A percentile compares a stretch with the other conserved stretches of the same genome.
phyloP scores from a whole-genome alignment of 1,284 basidiomycete species.

The Cystobasidium slooffiae region DNA sequence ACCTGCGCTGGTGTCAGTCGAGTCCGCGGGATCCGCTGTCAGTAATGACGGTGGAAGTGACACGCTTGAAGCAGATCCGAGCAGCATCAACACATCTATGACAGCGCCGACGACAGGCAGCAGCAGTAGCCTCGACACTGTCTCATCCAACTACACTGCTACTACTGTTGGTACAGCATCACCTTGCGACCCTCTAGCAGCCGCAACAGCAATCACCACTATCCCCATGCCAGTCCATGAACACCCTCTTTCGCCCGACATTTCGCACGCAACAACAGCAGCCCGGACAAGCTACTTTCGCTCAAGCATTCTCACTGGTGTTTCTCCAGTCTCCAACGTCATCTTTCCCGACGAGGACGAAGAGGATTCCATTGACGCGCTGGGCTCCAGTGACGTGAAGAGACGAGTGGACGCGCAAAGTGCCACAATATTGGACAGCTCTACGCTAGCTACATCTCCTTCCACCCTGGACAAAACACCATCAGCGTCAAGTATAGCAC shows the following conservation, averaged over 20 bases:
- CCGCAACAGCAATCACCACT: background rate
- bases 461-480: background rate
- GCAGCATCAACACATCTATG: no score
- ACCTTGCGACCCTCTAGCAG: conserved; percentile 1
- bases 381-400: background rate
- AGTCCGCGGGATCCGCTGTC: background rate
- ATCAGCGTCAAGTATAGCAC: background rate
- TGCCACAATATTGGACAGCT: background rate
- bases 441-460: no score
- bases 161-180: background rate
- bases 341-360: conserved; percentile 32
- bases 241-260: conserved; percentile 39
- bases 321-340: conserved; percentile 12
- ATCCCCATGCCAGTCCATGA: background rate
- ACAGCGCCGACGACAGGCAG: background rate
- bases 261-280: background rate
- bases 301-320: conserved; percentile 8
- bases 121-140: background rate
- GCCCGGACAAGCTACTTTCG: conserved; percentile 38
- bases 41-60: background rate
- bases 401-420: background rate
- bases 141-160: background rate
- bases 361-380: background rate
- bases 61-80: background rate
- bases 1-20: background rate